Evolutionary conservation across 306 rosid species (phyloP), one percentile per base, ranked within the genome.

Genomic region (Myrica gale): DNA sequence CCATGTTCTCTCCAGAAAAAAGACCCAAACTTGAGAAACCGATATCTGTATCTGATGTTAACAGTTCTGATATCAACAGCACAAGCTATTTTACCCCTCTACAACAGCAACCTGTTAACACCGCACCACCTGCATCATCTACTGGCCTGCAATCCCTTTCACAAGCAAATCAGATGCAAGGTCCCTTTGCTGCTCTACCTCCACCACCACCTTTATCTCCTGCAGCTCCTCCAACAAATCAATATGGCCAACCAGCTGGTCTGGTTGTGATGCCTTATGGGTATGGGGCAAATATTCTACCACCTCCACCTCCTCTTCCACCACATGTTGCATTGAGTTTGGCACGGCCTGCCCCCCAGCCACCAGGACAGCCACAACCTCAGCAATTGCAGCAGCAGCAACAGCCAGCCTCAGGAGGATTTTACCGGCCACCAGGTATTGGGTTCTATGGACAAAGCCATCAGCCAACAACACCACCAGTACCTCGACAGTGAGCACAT

Each of bases 241-340:
- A 85, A 46, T 93, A 88, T 83, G 87, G 54, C 54, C 97, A 91
- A 69, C 70, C 97, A 57, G 7, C 87, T 72, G 90, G 96, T 66
- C 79, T 84, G 76, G 77, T 90, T 81, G 77, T 81, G 54, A 78
- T 85, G 71, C 97, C 93, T 70, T 91, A 86, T 32, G 95, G 88
- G 43, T 93, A 88, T 46, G 89, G 88, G 23, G 81, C 91, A 43
- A 86, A 74, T 79, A 68, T 54, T 72, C 81, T 89, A 16, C 95
- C 96, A 9, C 97, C 92, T 66, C 96, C 96, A 53, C 98, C 96
- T 69, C 95, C 93, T 56, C 72, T 86, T 72, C 96, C 93, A 79
- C 89, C 88, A 15, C 93, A 88, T 78, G 82, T 87, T 55, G 83
- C 87, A 53, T 83, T 86, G 79, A 91, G 94, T 39, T 75, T 89